Evolutionary conservation across 441 rosid species (phyloP), one percentile per base, ranked within the genome.

Genomic region (Monsonia emarginata): DNA sequence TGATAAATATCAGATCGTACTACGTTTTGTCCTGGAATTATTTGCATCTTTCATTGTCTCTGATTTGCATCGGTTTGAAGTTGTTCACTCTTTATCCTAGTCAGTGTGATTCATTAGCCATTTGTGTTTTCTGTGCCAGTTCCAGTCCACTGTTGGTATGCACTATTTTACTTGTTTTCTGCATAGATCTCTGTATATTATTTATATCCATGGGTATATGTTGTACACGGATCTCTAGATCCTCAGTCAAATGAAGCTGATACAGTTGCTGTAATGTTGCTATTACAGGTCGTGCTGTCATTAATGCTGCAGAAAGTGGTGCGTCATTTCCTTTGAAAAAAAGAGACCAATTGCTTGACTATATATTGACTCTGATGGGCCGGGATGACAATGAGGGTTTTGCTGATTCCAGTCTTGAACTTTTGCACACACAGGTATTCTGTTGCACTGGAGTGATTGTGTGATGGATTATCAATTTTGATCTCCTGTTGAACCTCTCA

Each of bases 311-410:
- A 1, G 96, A 91, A 82, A 86, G 78, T 75, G 99, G 97, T 59
- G 86, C 90, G 63, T 75, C 84, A 69, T 95, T 95, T 78, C 97
- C 98, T 19, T 72, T 95, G 74, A 88, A 91, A 84, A 87, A 79
- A 78, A 87, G 99, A 77, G 99, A 95, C 70, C 78, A 65, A 73
- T 69, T 95, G 78, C 96, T 95, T 67, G 97, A 95, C 77, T 95
- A 85, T 77, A 85, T 88, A 76, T 78, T 95, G 77, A 95, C 99
- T 66, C 82, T 95, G 79, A 95, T 95, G 99, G 99, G 99, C 48
- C 79, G 90, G 70, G 97, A 95, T 78, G 91, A 89, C 63, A 81
- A 73, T 75, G 93, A 91, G 73, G 86, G 76, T 74, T 86, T 88
- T 84, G 79, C 85, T 80, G 97, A 95, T 77, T 88, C 95, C 71